phyloP scores from a whole-genome alignment of 129 eudicot species.

The Lactuca saligna region DNA sequence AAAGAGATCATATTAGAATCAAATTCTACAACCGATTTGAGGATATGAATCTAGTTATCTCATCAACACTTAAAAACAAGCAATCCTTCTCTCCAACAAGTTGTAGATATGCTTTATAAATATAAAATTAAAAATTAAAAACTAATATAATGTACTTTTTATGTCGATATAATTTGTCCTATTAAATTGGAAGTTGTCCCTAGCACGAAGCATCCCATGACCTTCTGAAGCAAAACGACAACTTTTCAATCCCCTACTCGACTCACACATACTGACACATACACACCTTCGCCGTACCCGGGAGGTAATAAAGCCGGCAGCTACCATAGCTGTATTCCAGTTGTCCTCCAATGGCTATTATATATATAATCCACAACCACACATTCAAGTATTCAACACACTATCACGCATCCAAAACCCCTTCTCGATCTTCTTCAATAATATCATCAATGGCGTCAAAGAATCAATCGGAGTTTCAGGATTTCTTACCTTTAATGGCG shows the following conservation, averaged over 20 bases:
- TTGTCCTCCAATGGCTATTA: slow-evolving; percentile 14
- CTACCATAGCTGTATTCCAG: slow-evolving; percentile 6
- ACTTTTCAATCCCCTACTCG: not conserved
- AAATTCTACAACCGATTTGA: too few species aligned
- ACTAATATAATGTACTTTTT: too few species aligned
- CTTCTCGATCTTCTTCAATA: not conserved
- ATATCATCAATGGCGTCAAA: slow-evolving; percentile 32
- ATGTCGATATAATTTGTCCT: too few species aligned
- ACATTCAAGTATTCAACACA: not conserved
- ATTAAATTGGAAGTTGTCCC: not conserved
- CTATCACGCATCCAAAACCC: slow-evolving; percentile 4
- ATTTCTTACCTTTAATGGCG: slow-evolving; percentile 73
- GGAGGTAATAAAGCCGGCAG: slow-evolving; percentile 12
- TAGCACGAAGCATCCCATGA: not conserved
- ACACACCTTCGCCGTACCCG: slow-evolving; percentile 1
- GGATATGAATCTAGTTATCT: too few species aligned
- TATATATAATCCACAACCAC: not conserved
- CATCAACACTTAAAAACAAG: too few species aligned
- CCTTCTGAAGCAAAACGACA: slow-evolving; percentile 1
- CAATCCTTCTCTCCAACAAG: too few species aligned
- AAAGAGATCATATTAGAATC: too few species aligned
- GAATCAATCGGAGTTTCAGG: slow-evolving; percentile 47
- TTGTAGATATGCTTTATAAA: too few species aligned
- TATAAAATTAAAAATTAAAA: too few species aligned
- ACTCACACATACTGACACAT: not conserved